phyloP scores from a whole-genome alignment of 2,329 filamentous ascomycete genomes.

The Scolecobasidium constrictum region DNA sequence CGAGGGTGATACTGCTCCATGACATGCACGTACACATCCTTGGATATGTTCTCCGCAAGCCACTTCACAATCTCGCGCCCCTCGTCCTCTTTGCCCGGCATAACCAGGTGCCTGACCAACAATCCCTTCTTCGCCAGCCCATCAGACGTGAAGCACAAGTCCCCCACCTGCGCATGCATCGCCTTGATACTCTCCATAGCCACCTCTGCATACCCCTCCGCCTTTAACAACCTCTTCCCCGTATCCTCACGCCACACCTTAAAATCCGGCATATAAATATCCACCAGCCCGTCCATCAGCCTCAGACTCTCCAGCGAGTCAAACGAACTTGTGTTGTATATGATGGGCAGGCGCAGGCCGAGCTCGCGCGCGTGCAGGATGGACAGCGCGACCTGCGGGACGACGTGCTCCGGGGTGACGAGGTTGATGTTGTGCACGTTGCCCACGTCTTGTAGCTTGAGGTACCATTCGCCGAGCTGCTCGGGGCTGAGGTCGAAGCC shows the following conservation, averaged over 20 bases:
- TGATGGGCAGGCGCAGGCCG: constrained; percentile 60
- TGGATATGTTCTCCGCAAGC: constrained; percentile 60
- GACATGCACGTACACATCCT: constrained; percentile 70
- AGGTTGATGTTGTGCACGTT: constrained; percentile 84
- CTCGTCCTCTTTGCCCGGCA: constrained; percentile 70
- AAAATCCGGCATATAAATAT: constrained; percentile 84
- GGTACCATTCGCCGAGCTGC: constrained; percentile 69
- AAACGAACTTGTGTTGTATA: constrained; percentile 79
- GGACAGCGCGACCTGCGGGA: constrained; percentile 68
- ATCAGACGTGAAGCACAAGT: constrained; percentile 71
- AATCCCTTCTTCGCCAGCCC: constrained; percentile 71
- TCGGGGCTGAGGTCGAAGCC: constrained; percentile 71
- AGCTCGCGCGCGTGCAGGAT: constrained; percentile 62
- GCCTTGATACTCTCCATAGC: constrained; percentile 68
- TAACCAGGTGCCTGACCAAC: constrained; percentile 68
- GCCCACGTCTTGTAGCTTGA: constrained; percentile 73
- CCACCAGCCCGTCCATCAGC: constrained; percentile 67
- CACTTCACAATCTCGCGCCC: constrained; percentile 65
- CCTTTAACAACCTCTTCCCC: constrained; percentile 63
- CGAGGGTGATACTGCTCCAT: constrained; percentile 83
- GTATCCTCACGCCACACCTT: constrained; percentile 64
- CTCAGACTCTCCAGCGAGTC: constrained; percentile 63
- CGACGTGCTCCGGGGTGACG: constrained; percentile 77
- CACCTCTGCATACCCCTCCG: constrained; percentile 60
- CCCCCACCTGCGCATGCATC: constrained; percentile 74